Evolutionary conservation across 2,329 filamentous ascomycete species (phyloP), one percentile per base, ranked within the genome.

Genomic region (Penicillium expansum): DNA sequence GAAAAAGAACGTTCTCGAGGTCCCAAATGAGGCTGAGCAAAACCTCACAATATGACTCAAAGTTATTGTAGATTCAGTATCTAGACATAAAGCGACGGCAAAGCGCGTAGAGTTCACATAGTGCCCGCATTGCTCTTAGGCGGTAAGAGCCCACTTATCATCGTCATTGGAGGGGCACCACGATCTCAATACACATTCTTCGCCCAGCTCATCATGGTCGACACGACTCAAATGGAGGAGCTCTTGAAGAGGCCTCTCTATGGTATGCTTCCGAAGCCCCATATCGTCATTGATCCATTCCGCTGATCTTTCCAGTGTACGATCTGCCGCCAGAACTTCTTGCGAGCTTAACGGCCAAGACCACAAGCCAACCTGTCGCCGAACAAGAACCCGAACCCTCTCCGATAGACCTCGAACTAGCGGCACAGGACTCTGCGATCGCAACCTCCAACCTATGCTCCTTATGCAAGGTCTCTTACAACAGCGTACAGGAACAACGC

Each of bases 311-410:
- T 47, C 57, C 71, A 92, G 89, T 93, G 56, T 97, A 92, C 74
- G 88, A 95, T 72, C 83, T 97, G 24, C 91, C 91, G 0, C 79
- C 82, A 58, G 85, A 92, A 70, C 82, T 96, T 45, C 79, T 95
- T 35, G 78, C 81, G 51, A 88, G 85, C 3, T 80, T 96, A 63
- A 80, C 83, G 10, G 80, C 83, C 59, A 87, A 86, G 70, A 74
- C 76, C 45, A 78, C 80, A 55, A 73, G 62, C 4, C 67, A 72
- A 50, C 63, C 64, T 45, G 65, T 67, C 66, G 38, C 65, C 62
- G 32, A 67, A 59, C 42, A 62, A 65, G 44, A 55, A 20, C 57
- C 67, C 58, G 61, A 66, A 18, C n/a, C 55, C 20, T 48, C 52
- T 2, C 56, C 68, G 27, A 61, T 68, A 37, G 60, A 69, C 27